Percentiles rank a stretch among this genome's conserved stretches.
phyloP scores from a whole-genome alignment of 2,329 filamentous ascomycete species.

The Verticillium isaacii region DNA sequence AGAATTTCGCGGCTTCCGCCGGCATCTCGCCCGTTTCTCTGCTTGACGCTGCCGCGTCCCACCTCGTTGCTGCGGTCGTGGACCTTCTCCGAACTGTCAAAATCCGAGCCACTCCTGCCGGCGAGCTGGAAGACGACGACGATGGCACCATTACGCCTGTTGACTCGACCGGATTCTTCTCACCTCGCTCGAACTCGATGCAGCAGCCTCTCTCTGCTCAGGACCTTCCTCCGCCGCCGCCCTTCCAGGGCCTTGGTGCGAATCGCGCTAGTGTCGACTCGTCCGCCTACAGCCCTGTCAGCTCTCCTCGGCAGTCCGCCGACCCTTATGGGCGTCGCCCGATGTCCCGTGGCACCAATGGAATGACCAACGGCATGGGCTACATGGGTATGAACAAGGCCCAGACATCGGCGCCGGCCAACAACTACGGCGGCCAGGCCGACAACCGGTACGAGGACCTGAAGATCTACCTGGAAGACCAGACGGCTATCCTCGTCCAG shows the following conservation, averaged over 20 bases:
- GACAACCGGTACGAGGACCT: conserved; percentile 45
- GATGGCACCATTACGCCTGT: conserved; percentile 62
- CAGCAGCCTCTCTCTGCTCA: conserved; percentile 22
- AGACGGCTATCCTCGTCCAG: conserved; percentile 72
- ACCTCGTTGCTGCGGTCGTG: conserved; percentile 80
- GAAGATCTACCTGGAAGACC: conserved; percentile 75
- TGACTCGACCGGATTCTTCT: conserved; percentile 67
- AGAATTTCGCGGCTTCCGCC: conserved; percentile 78
- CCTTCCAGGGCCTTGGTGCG: conserved; percentile 54
- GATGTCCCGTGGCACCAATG: conserved; percentile 21
- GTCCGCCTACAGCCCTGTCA: conserved; percentile 70
- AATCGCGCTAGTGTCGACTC: conserved; percentile 60
- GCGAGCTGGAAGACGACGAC: conserved; percentile 74
- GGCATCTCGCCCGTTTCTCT: conserved; percentile 91
- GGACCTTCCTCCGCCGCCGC: conserved; percentile 42
- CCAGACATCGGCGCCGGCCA: conserved; percentile 22
- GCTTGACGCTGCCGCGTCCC: conserved; percentile 86
- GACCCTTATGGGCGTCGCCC: conserved; percentile 31
- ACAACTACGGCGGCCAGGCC: conserved; percentile 31
- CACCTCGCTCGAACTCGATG: conserved; percentile 41
- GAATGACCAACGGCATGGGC: conserved; percentile 31
- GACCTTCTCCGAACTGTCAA: conserved; percentile 82
- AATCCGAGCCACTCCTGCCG: conserved; percentile 69
- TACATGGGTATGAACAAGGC: conserved; percentile 30
- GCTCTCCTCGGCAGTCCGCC: conserved; percentile 58